Percentiles rank a stretch among this genome's conserved stretches.
Conservation (phyloP, 805 yeast genomes). For the Cyberlindnera xylosilytica region DNA sequence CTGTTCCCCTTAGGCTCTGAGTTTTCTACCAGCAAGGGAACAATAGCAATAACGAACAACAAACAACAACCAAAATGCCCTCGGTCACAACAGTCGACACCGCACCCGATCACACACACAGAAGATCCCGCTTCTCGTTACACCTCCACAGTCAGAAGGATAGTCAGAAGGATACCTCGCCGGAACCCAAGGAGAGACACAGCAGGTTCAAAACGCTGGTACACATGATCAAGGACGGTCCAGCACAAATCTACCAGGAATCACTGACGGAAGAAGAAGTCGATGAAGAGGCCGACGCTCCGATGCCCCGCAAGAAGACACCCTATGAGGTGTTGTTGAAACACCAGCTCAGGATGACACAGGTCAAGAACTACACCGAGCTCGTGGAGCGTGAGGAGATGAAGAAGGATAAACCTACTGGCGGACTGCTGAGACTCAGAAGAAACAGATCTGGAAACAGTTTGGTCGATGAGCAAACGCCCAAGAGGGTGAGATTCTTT, state of each 20-base stretch:
- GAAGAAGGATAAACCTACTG: not conserved
- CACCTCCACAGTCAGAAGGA: too few relatives aligned
- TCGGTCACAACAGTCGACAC: too few relatives aligned
- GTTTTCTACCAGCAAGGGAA: too few relatives aligned
- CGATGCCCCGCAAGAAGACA: constrained; percentile 21
- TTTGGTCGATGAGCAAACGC: not conserved
- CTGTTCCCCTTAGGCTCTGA: too few relatives aligned
- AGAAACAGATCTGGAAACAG: constrained; percentile 5
- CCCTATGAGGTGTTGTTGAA: constrained; percentile 16
- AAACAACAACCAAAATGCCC: too few relatives aligned
- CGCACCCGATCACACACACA: too few relatives aligned
- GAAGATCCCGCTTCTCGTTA: too few relatives aligned
- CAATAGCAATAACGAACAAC: too few relatives aligned
- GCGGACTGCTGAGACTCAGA: constrained; percentile 5
- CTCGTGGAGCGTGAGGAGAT: not conserved
- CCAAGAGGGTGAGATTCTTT: constrained; percentile 8
- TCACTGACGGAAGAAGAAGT: not conserved
- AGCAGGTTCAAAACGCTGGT: constrained; percentile 58
- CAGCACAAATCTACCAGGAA: not conserved
- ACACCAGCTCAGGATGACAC: constrained; percentile 19
- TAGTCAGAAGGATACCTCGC: not conserved
- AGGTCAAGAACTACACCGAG: constrained; percentile 14
- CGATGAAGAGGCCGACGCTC: constrained; percentile 12
- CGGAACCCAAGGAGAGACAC: constrained; percentile 3
- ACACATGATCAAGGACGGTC: constrained; percentile 52